Evolutionary conservation across 2,329 filamentous ascomycete species (phyloP).

Genomic region (Alternaria incomplexa): DNA sequence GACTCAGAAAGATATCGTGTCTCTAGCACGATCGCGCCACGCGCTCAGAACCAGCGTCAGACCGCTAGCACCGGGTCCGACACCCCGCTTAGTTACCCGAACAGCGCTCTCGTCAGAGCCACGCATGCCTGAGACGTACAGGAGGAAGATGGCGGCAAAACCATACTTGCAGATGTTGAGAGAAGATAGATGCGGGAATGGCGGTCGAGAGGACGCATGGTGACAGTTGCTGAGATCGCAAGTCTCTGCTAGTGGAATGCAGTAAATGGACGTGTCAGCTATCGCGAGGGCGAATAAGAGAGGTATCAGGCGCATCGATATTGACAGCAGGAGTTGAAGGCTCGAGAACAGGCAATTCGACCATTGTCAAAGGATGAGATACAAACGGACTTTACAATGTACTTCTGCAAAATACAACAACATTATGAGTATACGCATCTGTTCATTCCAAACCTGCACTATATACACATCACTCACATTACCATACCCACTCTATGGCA

Average conservation of each 20-base stretch:
- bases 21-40: background rate
- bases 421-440: too few relatives aligned
- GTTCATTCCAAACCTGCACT: background rate
- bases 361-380: background rate
- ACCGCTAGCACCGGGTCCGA: background rate
- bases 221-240: background rate
- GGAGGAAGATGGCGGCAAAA: background rate
- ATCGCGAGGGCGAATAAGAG: background rate
- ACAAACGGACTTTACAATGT: background rate
- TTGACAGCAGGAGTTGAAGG: background rate
- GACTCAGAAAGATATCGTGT: background rate
- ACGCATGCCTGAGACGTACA: background rate
- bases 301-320: background rate
- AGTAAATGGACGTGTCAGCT: slow-evolving; percentile 15
- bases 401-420: background rate
- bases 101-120: background rate
- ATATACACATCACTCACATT: background rate
- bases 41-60: background rate
- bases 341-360: background rate
- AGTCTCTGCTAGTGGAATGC: slow-evolving; percentile 26
- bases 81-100: background rate
- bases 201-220: background rate
- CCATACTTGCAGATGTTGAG: background rate
- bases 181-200: background rate
- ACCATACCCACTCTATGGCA: background rate